Base-by-base conservation (phyloP, 2,329 filamentous ascomycete species). In the Byssochlamys sp. region DNA sequence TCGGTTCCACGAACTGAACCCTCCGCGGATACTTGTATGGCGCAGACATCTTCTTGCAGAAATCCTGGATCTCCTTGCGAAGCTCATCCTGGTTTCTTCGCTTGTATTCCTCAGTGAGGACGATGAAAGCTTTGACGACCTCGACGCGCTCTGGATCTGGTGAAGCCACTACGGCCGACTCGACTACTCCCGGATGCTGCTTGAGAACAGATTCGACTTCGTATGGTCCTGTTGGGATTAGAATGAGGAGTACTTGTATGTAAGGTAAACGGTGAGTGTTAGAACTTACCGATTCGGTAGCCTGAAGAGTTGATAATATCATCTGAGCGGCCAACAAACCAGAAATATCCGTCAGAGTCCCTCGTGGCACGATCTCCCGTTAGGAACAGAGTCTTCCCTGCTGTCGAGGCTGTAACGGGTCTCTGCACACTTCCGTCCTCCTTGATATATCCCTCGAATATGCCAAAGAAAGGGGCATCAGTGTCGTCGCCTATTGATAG, bases 191-290 rank as follows among this genome's bases (percentile, higher is more conserved):
- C 2, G 71, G 67, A 59, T 76, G 73, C 24, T 71, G 64, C 61
- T 75, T 74, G 10, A 76, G 64, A 3, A 71, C 72, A 2, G 72
- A 75, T 60, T 76, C 73, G 31, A 76, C 70, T 65, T 76, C 73
- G 60, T 75, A 75, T 0, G 73, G 73, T 6, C 73, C 69, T 69
- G 50, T 54, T 28, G 52, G 12, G 2, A 19, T 9, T 4, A 2
- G 1, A 39, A 7, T 45, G 9, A 2, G 19, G 7, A 45, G n/a
- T 45, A 24, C 19, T 45, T n/a, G n/a, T 45, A 14, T n/a, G n/a
- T 7, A 24, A 24, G 2, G n/a, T 6, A 3, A n/a, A 45, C 7
- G 6, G 4, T 2, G n/a, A 9, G 5, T 14, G n/a, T 45, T 12
- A 5, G 3, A 45, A 57, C 51, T 33, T n/a, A 58, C 57, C 55